Base-by-base conservation (phyloP, 192 early-diverging fungal genomes). In the Backusella mclennaniae region DNA sequence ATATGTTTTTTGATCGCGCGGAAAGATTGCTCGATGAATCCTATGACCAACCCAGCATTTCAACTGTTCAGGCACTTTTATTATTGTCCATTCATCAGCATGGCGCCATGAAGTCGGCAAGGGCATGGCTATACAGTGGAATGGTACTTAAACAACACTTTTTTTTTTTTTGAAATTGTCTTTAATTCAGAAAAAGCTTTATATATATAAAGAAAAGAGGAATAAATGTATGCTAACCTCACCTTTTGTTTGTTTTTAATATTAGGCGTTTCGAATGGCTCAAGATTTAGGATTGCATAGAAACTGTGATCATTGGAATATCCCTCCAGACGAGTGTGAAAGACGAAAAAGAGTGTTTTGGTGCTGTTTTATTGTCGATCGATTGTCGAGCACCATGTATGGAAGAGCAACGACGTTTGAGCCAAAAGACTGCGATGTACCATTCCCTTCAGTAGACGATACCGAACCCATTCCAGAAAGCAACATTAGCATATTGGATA, bases 271-370 rank as follows among this genome's bases (percentile, higher is more conserved):
- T 33, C 79, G 91, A 46, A 91, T 93, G 84, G 92, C 93, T 14
- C 90, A 91, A 74, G 92, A 93, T 73, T 68, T 95, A 59, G 93
- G 93, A 26, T 84, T 95, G 72, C 90, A 95, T 73, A 84, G 92
- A 26, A 90, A 92, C 75, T 87, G 84, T 23, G 78, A 86, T 21
- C 84, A 85, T 36, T 90, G 89, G 88, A 82, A 85, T 77, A 42
- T 87, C 21, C 80, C 84, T 9, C 79, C 79, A 17, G 72, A 84
- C 8, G 91, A 95, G 66, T 76, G 80, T 1, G 90, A 93, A 79
- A 77, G 89, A 59, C 77, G 93, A 29, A 90, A 89, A 56, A 85
- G 92, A 31, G 87, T 92, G 0, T 95, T 91, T 86, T 95, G 93
- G 93, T 82, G 88, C 29, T 91, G 90, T 78, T 93, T 89, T 73